Base-by-base conservation (phyloP, 352 stramenopile species). In the Phytophthora citricola region DNA sequence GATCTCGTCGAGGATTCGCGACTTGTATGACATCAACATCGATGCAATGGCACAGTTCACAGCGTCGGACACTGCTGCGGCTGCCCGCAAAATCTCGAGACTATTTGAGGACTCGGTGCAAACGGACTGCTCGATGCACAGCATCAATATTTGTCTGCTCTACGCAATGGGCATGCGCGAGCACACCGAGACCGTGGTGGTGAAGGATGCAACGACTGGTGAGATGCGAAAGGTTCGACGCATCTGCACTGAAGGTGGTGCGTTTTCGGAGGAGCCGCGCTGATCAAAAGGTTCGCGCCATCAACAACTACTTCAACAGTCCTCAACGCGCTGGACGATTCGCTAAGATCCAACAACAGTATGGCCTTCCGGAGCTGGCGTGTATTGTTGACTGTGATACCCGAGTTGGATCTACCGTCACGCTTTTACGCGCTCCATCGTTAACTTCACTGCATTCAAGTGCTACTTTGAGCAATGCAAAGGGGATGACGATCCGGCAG, bases 271-370 rank as follows among this genome's bases (percentile, higher is more conserved):
- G 17, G 36, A 1, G 9, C 14, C 1, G 3, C 14, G 5, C 41
- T 55, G 15, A 24, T 63, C 10, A 55, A 38, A 22, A 36, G 4
- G 10, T 48, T 1, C 31, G 49, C 1, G 39, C 12, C 8, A n/a
- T 66, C 17, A 66, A 64, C 40, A 56, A 63, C 32, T 63, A 54
- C 8, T 59, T 64, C 22, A 39, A 5, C 15, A 59, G 32, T 0
- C 3, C 14, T 17, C 17, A 57, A 39, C 40, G 49, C 2, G 36
- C 34, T 14, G 34, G 49, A 15, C 38, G 39, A n/a, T 24, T 69
- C 12, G 20, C 55, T 9, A 12, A 48, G 0, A 12, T 60, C 3
- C 45, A 69, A 10, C 0, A 4, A 1, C 54, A 58, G 24, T 69
- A 17, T 17, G 22, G 38, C 6, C 17, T 64, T 2, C 40, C 54